phyloP scores from a whole-genome alignment of 345 rosid species.

The Populus tremula region DNA sequence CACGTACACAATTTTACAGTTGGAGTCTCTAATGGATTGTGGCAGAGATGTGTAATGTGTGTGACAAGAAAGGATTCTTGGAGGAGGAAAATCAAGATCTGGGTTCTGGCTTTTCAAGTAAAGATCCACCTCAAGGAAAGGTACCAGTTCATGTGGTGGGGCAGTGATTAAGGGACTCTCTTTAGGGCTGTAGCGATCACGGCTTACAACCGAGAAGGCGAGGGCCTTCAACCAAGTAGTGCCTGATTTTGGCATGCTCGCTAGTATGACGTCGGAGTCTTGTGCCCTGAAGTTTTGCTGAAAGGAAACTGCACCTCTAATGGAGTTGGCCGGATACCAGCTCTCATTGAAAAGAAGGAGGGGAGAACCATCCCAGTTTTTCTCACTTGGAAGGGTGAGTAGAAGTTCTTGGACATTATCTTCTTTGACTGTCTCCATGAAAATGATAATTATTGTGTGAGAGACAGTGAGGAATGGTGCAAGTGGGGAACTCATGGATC shows the following conservation, averaged over 20 bases:
- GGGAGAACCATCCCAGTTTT: constrained; percentile 61
- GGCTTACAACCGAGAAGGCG: constrained; percentile 24
- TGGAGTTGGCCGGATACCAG: constrained; percentile 67
- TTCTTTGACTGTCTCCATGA: background rate
- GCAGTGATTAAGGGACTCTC: constrained; percentile 27
- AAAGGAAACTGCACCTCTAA: constrained; percentile 46
- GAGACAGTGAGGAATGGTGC: background rate
- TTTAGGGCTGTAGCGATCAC: constrained; percentile 1
- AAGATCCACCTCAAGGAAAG: constrained; percentile 30
- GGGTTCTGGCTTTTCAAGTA: constrained; percentile 6
- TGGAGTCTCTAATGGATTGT: constrained; percentile 3
- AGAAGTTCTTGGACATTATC: constrained; percentile 38
- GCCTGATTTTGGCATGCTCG: constrained; percentile 42
- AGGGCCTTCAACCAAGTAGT: constrained; percentile 49
- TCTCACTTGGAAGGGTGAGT: constrained; percentile 51
- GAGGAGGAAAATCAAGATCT: background rate
- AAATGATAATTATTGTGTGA: background rate
- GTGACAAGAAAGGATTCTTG: constrained; percentile 21
- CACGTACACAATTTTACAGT: constrained; percentile 16
- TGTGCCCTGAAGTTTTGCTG: constrained; percentile 32
- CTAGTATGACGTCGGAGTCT: constrained; percentile 28
- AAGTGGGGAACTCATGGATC: too few relatives aligned
- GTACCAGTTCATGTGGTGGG: constrained; percentile 42
- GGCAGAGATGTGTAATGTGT: background rate
- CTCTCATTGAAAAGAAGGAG: constrained; percentile 55